Evolutionary conservation across 176 grass and related monocot genomes (phyloP).

Genomic region (Cenchrus americanus): DNA sequence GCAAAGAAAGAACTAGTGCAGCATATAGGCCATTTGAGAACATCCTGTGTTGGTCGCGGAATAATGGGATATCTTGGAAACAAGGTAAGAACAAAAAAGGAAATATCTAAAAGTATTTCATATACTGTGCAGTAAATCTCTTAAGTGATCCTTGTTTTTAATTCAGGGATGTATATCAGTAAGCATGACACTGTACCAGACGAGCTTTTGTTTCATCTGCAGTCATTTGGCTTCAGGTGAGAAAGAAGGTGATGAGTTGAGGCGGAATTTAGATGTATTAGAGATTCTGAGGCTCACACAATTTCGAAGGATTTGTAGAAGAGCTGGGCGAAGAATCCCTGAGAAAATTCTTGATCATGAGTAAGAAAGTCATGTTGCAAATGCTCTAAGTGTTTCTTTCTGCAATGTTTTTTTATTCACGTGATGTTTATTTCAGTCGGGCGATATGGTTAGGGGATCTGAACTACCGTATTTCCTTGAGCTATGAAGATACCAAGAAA

Average conservation of each 20-base stretch:
- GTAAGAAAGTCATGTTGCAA: conserved; percentile 53
- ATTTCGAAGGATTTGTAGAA: conserved; percentile 81
- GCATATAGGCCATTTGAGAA: conserved; percentile 79
- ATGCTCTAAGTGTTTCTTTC: conserved; percentile 19
- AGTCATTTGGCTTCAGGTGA: conserved; percentile 83
- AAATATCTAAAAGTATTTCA: background rate
- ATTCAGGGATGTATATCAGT: conserved; percentile 90
- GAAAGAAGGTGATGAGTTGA: conserved; percentile 79
- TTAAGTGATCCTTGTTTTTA: conserved; percentile 26
- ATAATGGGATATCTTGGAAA: conserved; percentile 96
- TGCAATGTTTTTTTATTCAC: conserved; percentile 13
- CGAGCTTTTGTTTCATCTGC: conserved; percentile 94
- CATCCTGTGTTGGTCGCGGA: conserved; percentile 80
- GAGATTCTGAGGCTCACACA: conserved; percentile 80
- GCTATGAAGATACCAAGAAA: conserved; percentile 75
- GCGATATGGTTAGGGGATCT: conserved; percentile 88
- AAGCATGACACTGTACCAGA: conserved; percentile 85
- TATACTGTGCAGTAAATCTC: background rate
- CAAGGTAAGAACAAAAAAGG: conserved; percentile 60
- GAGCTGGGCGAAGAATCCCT: conserved; percentile 64
- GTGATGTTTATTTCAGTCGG: conserved; percentile 52
- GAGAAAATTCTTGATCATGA: conserved; percentile 92
- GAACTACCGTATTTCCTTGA: conserved; percentile 93
- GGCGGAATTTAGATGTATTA: conserved; percentile 77
- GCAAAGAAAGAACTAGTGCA: conserved; percentile 73